Conservation (phyloP, 352 stramenopile genomes). For the Halophytophthora polymorphica region DNA sequence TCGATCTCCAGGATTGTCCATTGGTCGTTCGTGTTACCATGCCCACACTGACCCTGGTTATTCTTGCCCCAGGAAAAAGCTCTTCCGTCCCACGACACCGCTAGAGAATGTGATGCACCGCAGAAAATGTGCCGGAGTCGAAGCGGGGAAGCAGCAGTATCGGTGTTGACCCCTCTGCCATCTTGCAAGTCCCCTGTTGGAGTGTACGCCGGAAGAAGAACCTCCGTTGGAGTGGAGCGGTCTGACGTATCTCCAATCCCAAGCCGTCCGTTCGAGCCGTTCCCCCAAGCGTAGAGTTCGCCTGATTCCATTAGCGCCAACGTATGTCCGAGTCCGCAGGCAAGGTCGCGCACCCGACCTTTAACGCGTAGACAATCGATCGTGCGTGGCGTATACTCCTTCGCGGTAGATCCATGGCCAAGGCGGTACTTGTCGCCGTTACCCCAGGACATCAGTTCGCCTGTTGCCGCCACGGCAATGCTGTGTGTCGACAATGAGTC, state of each 20-base stretch:
- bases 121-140: slow-evolving; percentile 53
- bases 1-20: slow-evolving; percentile 48
- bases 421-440: slow-evolving; percentile 84
- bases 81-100: slow-evolving; percentile 47
- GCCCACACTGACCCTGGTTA: slow-evolving; percentile 82
- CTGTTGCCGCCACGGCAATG: slow-evolving; percentile 61
- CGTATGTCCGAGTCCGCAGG: slow-evolving; percentile 66
- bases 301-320: slow-evolving; percentile 56
- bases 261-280: slow-evolving; percentile 81
- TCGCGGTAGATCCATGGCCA: slow-evolving; percentile 64
- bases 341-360: slow-evolving; percentile 52
- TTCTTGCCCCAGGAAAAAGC: slow-evolving; percentile 81
- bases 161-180: background rate
- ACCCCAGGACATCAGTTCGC: slow-evolving; percentile 74
- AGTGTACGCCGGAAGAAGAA: slow-evolving; percentile 7
- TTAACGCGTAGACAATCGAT: slow-evolving; percentile 65
- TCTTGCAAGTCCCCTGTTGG: background rate
- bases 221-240: slow-evolving; percentile 44
- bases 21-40: slow-evolving; percentile 76
- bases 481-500: slow-evolving; percentile 84
- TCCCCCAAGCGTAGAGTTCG: slow-evolving; percentile 81
- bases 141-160: background rate
- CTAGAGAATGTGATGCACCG: slow-evolving; percentile 77
- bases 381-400: slow-evolving; percentile 63
- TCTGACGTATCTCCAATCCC: slow-evolving; percentile 78